Evolutionary conservation across 164 flowering plant species (phyloP).

Genomic region (Malania oleifera): DNA sequence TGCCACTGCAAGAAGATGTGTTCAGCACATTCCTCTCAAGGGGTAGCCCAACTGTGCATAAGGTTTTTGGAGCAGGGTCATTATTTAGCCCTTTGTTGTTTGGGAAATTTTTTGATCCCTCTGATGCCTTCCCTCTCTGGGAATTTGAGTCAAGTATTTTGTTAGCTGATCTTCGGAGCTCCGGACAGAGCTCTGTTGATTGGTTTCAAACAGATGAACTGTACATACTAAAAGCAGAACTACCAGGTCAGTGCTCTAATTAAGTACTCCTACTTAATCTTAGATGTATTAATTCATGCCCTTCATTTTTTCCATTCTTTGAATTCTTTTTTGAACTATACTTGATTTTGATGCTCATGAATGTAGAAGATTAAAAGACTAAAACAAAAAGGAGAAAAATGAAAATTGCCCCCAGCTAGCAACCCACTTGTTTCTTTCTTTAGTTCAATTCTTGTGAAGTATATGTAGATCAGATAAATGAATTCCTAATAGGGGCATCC

Average conservation of each 20-base stretch:
- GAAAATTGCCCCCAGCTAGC: too few relatives aligned
- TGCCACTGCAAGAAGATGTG: conserved; percentile 58
- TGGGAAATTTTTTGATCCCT: conserved; percentile 86
- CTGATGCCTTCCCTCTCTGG: conserved; percentile 95
- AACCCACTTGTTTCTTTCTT: too few relatives aligned
- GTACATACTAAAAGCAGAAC: conserved; percentile 59
- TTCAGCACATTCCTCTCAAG: conserved; percentile 39
- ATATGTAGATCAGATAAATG: too few relatives aligned
- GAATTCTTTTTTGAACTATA: too few relatives aligned
- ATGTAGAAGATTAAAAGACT: too few relatives aligned
- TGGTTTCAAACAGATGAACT: conserved; percentile 67
- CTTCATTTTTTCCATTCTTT: too few relatives aligned
- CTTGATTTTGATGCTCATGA: background rate
- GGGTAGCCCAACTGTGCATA: conserved; percentile 28
- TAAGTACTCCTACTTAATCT: background rate
- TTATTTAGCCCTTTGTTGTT: conserved; percentile 78
- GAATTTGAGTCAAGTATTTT: conserved; percentile 69
- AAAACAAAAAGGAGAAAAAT: too few relatives aligned
- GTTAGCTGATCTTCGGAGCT: conserved; percentile 33
- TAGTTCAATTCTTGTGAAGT: too few relatives aligned
- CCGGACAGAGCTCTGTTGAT: conserved; percentile 42
- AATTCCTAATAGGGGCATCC: too few relatives aligned
- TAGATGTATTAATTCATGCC: too few relatives aligned
- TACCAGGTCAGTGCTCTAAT: conserved; percentile 44
- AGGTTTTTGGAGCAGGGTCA: conserved; percentile 65